Evolutionary conservation across 2,329 filamentous ascomycete genomes (phyloP), one percentile per base, ranked within the genome.

Genomic region (Pseudopithomyces chartarum): DNA sequence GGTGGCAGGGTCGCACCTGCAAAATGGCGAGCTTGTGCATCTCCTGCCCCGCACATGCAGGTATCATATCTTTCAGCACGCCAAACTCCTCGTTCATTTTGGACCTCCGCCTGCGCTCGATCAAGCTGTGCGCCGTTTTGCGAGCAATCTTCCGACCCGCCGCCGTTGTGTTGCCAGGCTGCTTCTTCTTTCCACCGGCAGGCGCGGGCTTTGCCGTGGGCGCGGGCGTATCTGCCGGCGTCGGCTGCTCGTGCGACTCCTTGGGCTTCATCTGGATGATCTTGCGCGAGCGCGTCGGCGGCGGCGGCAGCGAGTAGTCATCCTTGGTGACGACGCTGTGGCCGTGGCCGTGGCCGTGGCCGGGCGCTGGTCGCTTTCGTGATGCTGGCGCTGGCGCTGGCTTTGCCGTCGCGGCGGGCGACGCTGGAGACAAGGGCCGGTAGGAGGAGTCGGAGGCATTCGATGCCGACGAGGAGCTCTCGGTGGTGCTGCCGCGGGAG

Each of bases 61-160:
- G 95, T 55, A 98, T 96, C 90, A 99, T 92, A 67, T 89, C 86
- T 78, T 98, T 98, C 63, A 98, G 79, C 15, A 96, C 90, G 1
- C 87, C 90, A 79, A 98, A 98, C 78, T 98, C 95, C 74, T 98
- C 94, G 66, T 99, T 98, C 94, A 98, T 99, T 81, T 98, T 99
- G 12, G 91, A 96, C 60, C 95, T 84, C 67, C 95, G 82, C 56
- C 94, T 82, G 44, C 95, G 84, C 79, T 99, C 95, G 66, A 98
- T 99, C 63, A 98, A 79, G 69, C 92, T 97, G 72, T 99, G 95
- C 11, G 95, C 95, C 1, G 94, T 98, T 79, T 97, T 98, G 63
- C 95, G 85, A 6, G 95, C 93, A 64, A 95, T 96, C 80, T 97
- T 98, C 54, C 92, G 85, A n/a, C 92, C 92, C 0, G 93, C 92